Conservation (phyloP, 139 green algal genomes). For the Micractinium sp. region DNA sequence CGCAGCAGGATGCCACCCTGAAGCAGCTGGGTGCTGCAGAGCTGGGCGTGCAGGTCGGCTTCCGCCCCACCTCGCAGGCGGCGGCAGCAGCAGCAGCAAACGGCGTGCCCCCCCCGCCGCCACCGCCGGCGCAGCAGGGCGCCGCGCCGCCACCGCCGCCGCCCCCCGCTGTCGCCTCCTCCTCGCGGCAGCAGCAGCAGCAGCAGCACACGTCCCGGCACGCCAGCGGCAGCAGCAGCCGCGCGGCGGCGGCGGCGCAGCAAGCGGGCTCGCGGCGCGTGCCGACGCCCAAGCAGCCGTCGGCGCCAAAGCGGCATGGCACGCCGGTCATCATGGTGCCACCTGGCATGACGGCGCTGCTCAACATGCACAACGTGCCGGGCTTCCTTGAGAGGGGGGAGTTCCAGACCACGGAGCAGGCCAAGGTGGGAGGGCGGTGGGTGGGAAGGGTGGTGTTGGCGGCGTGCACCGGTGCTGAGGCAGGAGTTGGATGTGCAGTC, state of each 20-base stretch:
- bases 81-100: neutral
- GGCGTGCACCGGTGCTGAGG: no score
- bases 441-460: no score
- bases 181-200: neutral
- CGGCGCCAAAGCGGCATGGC: neutral
- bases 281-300: slow-evolving; percentile 1
- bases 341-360: slow-evolving; percentile 49
- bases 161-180: neutral
- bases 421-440: slow-evolving; percentile 3
- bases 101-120: slow-evolving; percentile 23
- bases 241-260: neutral
- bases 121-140: neutral
- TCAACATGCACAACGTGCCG: slow-evolving; percentile 75
- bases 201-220: slow-evolving; percentile 7
- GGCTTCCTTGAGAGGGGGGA: slow-evolving; percentile 62
- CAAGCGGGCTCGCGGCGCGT: neutral
- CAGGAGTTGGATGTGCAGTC: no score
- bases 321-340: slow-evolving; percentile 76
- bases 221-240: neutral
- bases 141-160: slow-evolving; percentile 15
- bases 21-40: slow-evolving; percentile 42
- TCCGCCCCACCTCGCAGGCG: neutral
- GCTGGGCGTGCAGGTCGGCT: slow-evolving; percentile 44
- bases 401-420: slow-evolving; percentile 51
- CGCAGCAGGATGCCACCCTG: slow-evolving; percentile 44